These are phyloP conservation scores for Diacronema lutheri DNA, from an alignment of 78 protist genomes.

Conservation along the genomic window DNA sequence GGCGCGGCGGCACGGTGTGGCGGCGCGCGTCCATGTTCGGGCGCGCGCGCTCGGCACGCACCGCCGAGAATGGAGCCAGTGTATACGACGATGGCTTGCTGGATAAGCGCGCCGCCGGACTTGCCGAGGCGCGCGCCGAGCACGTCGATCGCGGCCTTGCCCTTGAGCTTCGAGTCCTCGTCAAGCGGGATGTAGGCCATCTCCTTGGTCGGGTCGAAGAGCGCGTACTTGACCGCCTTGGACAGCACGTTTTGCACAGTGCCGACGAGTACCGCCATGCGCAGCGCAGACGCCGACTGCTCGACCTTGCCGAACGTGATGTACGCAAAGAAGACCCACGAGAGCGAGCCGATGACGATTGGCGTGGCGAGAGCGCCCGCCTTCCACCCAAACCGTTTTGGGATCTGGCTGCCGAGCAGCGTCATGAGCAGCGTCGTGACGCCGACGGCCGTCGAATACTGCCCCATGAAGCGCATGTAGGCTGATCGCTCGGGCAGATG, in stretches of 20 bases:
- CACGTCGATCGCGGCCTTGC: neutral
- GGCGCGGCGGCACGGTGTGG: too few species aligned
- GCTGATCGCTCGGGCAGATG: neutral
- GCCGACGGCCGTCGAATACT: neutral
- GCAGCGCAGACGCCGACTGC: neutral
- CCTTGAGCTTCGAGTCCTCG: constrained; percentile 16
- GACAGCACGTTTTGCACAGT: neutral
- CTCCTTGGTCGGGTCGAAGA: constrained; percentile 39
- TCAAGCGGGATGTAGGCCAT: constrained; percentile 33
- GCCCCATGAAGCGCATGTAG: neutral
- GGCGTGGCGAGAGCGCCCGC: neutral
- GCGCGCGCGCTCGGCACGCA: too few species aligned
- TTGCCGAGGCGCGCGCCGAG: neutral
- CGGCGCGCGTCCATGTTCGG: too few species aligned
- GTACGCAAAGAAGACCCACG: neutral
- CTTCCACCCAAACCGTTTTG: neutral
- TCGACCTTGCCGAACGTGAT: neutral
- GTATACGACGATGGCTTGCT: neutral
- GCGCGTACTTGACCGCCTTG: constrained; percentile 21
- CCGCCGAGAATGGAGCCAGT: too few species aligned
- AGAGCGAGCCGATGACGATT: neutral
- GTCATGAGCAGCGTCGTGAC: neutral
- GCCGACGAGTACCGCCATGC: neutral
- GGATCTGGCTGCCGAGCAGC: neutral
- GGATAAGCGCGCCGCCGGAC: neutral